Evolutionary conservation across 139 green algal species (phyloP).

Genomic region (Nannochloris sp.): DNA sequence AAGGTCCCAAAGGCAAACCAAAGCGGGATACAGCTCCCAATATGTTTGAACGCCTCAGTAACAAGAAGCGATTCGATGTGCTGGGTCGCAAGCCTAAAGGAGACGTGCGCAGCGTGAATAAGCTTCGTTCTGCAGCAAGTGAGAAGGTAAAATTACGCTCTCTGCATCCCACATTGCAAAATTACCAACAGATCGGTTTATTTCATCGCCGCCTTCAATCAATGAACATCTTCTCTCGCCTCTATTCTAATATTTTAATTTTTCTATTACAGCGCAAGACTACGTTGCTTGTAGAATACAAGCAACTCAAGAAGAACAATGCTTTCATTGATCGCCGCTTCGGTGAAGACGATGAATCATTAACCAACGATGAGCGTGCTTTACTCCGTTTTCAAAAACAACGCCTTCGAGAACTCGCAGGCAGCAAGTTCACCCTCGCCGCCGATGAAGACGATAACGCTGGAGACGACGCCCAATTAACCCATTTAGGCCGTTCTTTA

Average conservation of each 20-base stretch:
- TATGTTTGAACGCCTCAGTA: slow-evolving; percentile 38
- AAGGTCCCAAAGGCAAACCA: background rate
- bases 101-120: slow-evolving; percentile 13
- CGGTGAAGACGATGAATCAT: slow-evolving; percentile 72
- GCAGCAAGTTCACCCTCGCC: slow-evolving; percentile 61
- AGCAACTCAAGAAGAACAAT: slow-evolving; percentile 77
- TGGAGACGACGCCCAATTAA: slow-evolving; percentile 37
- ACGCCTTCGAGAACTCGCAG: slow-evolving; percentile 47
- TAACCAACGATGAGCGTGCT: slow-evolving; percentile 75
- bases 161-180: background rate
- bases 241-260: background rate
- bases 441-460: slow-evolving; percentile 46
- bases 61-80: slow-evolving; percentile 49
- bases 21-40: slow-evolving; percentile 22
- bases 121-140: slow-evolving; percentile 20
- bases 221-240: background rate
- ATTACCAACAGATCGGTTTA: background rate
- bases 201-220: no score
- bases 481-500: slow-evolving; percentile 49
- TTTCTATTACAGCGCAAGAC: slow-evolving; percentile 60
- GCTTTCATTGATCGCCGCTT: slow-evolving; percentile 91
- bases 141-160: slow-evolving; percentile 29
- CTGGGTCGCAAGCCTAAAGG: slow-evolving; percentile 48
- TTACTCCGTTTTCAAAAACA: slow-evolving; percentile 77
- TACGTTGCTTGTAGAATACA: slow-evolving; percentile 90